A percentile compares a stretch with the other conserved stretches of the same genome.
phyloP scores from a whole-genome alignment of 106 monocot genomes.

The Acorus gramineus region DNA sequence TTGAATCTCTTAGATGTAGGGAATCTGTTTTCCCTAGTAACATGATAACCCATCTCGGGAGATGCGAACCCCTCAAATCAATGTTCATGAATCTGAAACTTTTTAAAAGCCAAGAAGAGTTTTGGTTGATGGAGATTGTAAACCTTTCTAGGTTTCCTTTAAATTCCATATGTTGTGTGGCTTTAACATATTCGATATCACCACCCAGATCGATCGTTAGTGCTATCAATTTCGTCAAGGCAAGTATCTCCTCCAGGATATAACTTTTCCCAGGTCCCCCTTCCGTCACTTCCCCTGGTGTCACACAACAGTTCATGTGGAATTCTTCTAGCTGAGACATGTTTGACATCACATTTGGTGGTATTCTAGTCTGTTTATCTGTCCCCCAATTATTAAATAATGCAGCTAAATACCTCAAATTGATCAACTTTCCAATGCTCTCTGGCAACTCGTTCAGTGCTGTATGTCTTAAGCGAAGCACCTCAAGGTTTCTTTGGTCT shows the following conservation, averaged over 20 bases:
- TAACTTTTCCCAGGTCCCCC: neutral
- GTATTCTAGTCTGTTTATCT: conserved; percentile 5
- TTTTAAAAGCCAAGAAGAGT: too few relatives aligned
- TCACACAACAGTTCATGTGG: conserved; percentile 3
- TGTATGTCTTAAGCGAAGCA: conserved; percentile 13
- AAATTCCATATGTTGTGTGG: too few relatives aligned
- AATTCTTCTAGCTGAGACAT: conserved; percentile 19
- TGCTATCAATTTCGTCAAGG: conserved; percentile 6
- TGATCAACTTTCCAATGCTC: conserved; percentile 8
- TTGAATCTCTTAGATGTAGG: too few relatives aligned
- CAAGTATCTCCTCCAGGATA: conserved; percentile 9
- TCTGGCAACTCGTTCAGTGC: conserved; percentile 3
- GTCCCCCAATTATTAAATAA: neutral
- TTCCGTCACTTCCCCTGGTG: too few relatives aligned
- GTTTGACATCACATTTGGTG: conserved; percentile 6
- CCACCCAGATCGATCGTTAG: too few relatives aligned
- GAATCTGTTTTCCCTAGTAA: too few relatives aligned
- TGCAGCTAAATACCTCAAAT: conserved; percentile 15
- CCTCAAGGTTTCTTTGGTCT: conserved; percentile 10
- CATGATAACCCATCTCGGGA: too few relatives aligned
- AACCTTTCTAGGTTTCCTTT: too few relatives aligned
- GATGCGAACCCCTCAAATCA: too few relatives aligned
- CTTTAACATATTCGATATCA: too few relatives aligned
- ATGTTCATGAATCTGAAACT: too few relatives aligned
- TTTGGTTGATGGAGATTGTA: too few relatives aligned